These are phyloP conservation scores for Setomelanomma holmii DNA, from an alignment of 2,329 filamentous ascomycete genomes.

Conservation along the genomic window DNA sequence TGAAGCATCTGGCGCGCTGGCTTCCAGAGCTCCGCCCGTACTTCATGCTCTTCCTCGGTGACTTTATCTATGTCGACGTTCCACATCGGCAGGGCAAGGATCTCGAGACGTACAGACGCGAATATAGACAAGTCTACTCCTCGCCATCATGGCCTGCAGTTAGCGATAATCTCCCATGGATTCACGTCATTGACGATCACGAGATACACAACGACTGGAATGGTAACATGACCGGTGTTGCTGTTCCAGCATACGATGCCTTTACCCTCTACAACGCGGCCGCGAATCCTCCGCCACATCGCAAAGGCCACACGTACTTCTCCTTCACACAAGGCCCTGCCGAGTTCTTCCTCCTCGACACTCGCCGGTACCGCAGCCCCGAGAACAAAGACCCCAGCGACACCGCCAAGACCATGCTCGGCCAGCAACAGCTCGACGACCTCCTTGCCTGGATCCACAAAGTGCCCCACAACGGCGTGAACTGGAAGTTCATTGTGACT, in stretches of 20 bases:
- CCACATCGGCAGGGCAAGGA: constrained; percentile 77
- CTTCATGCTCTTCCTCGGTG: constrained; percentile 76
- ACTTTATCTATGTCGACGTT: constrained; percentile 92
- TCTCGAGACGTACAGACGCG: constrained; percentile 79
- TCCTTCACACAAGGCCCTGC: constrained; percentile 89
- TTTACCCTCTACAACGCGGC: constrained; percentile 86
- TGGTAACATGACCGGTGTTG: constrained; percentile 80
- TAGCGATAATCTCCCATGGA: constrained; percentile 86
- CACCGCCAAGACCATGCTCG: constrained; percentile 84
- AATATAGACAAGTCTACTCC: constrained; percentile 95
- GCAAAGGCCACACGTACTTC: constrained; percentile 78
- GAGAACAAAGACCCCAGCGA: constrained; percentile 68
- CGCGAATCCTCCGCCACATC: constrained; percentile 78
- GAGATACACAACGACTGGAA: constrained; percentile 97
- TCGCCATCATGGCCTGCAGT: constrained; percentile 88
- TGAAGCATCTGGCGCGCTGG: constrained; percentile 76
- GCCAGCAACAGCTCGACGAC: constrained; percentile 77
- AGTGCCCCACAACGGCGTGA: constrained; percentile 76
- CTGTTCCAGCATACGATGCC: constrained; percentile 79
- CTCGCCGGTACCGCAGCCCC: constrained; percentile 80
- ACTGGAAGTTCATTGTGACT: constrained; percentile 92
- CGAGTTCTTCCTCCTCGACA: constrained; percentile 94
- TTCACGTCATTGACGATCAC: constrained; percentile 95
- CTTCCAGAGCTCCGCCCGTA: constrained; percentile 76
- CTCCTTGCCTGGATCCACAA: constrained; percentile 77